Evolutionary conservation across 2,329 filamentous ascomycete species (phyloP).

Genomic region (Truncatella angustata): DNA sequence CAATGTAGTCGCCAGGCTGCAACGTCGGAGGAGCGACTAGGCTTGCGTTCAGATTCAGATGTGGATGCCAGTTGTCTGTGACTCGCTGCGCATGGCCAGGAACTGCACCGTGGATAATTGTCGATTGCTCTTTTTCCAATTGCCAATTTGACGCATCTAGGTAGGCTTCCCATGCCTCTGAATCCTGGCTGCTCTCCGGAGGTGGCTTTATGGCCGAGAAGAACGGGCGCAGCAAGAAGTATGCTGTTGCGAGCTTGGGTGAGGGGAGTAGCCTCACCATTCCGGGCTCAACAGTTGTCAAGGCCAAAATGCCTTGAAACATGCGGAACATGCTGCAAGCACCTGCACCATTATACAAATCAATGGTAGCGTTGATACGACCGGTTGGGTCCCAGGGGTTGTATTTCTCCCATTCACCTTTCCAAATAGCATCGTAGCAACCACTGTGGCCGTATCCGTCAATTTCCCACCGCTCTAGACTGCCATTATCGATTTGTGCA

Average conservation of each 20-base stretch:
- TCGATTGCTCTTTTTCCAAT: conserved; percentile 48
- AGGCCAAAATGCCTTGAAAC: conserved; percentile 56
- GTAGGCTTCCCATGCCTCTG: conserved; percentile 46
- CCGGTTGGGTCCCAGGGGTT: conserved; percentile 55
- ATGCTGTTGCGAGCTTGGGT: conserved; percentile 46
- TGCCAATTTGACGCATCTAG: conserved; percentile 39
- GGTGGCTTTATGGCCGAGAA: conserved; percentile 45
- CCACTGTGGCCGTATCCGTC: conserved; percentile 62
- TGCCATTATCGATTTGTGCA: conserved; percentile 70
- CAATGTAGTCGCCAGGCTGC: conserved; percentile 55
- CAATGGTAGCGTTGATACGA: conserved; percentile 51
- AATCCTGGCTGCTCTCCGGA: conserved; percentile 29
- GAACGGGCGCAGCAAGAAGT: conserved; percentile 51
- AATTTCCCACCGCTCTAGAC: conserved; percentile 69
- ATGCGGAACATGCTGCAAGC: conserved; percentile 58
- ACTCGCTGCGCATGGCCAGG: conserved; percentile 57
- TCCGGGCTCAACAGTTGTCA: conserved; percentile 49
- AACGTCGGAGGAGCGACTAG: conserved; percentile 55
- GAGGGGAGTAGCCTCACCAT: conserved; percentile 47
- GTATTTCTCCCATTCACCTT: conserved; percentile 53
- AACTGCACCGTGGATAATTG: conserved; percentile 57
- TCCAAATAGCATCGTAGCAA: conserved; percentile 53
- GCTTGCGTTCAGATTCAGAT: conserved; percentile 50
- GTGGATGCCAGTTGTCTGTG: conserved; percentile 57
- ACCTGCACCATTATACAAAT: conserved; percentile 57